phyloP scores from a whole-genome alignment of 129 eudicot genomes.

The Tanacetum coccineum region DNA sequence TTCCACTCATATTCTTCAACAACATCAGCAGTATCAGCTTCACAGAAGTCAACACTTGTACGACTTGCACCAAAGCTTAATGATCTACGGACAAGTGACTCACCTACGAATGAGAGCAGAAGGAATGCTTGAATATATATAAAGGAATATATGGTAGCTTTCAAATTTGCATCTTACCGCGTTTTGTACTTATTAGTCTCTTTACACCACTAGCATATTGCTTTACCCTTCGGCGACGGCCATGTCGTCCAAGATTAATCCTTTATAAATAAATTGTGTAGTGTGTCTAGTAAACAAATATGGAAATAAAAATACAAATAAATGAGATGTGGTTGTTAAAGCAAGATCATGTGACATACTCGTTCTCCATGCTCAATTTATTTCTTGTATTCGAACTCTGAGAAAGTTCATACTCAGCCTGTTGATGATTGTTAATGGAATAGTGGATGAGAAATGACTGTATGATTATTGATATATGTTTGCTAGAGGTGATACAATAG shows the following conservation, averaged over 20 bases:
- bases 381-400: constrained; percentile 57
- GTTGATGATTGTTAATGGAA: constrained; percentile 7
- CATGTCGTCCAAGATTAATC: constrained; percentile 67
- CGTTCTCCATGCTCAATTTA: constrained; percentile 68
- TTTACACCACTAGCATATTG: constrained; percentile 73
- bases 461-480: no score
- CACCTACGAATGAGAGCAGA: constrained; percentile 36
- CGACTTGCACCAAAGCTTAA: constrained; percentile 40
- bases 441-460: no score
- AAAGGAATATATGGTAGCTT: no score
- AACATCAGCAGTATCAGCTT: constrained; percentile 75
- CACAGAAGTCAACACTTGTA: constrained; percentile 39
- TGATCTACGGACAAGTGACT: constrained; percentile 58
- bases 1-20: constrained; percentile 88
- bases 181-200: constrained; percentile 78
- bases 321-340: no score
- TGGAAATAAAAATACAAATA: neutral
- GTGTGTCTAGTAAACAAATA: constrained; percentile 21
- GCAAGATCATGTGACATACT: constrained; percentile 39
- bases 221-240: constrained; percentile 81
- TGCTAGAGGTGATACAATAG: no score
- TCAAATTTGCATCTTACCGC: constrained; percentile 52
- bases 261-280: constrained; percentile 37
- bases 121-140: no score
- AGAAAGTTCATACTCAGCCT: constrained; percentile 88